Conservation (phyloP, 345 rosid genomes). For the Turritis glabra region DNA sequence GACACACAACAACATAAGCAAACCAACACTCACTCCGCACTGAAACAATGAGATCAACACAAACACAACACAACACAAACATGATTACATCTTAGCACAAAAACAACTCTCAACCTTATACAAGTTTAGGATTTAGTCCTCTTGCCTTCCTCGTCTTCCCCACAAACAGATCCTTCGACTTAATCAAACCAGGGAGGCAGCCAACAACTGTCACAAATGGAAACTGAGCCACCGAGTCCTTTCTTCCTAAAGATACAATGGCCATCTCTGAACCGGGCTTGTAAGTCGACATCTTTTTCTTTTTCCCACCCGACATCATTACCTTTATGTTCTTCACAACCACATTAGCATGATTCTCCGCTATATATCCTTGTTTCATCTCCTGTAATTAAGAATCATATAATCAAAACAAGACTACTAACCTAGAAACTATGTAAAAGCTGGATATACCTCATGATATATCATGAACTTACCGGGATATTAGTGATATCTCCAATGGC, state of each 20-base stretch:
- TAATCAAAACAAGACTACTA: background rate
- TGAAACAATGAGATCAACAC: conserved; percentile 15
- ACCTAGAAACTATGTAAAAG: background rate
- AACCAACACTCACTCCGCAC: conserved; percentile 13
- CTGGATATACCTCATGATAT: background rate
- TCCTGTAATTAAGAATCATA: conserved; percentile 49
- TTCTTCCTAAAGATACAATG: conserved; percentile 76
- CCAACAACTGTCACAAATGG: conserved; percentile 65
- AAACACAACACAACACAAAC: background rate
- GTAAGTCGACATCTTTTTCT: conserved; percentile 56
- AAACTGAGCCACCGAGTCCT: conserved; percentile 70
- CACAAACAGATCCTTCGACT: conserved; percentile 73
- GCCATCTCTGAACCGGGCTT: conserved; percentile 50
- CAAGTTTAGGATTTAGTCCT: conserved; percentile 47
- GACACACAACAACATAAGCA: conserved; percentile 6
- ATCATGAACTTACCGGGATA: conserved; percentile 51
- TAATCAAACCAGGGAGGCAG: conserved; percentile 71
- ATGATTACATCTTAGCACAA: background rate
- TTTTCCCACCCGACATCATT: conserved; percentile 53
- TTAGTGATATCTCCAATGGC: conserved; percentile 82
- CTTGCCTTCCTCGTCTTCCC: conserved; percentile 67
- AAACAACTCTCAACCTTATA: conserved; percentile 11
- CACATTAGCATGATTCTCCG: conserved; percentile 62
- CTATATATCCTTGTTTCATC: conserved; percentile 75
- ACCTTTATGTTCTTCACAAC: conserved; percentile 72